phyloP scores from a whole-genome alignment of 1,284 basidiomycete genomes.

The Wallemia ichthyophaga region DNA sequence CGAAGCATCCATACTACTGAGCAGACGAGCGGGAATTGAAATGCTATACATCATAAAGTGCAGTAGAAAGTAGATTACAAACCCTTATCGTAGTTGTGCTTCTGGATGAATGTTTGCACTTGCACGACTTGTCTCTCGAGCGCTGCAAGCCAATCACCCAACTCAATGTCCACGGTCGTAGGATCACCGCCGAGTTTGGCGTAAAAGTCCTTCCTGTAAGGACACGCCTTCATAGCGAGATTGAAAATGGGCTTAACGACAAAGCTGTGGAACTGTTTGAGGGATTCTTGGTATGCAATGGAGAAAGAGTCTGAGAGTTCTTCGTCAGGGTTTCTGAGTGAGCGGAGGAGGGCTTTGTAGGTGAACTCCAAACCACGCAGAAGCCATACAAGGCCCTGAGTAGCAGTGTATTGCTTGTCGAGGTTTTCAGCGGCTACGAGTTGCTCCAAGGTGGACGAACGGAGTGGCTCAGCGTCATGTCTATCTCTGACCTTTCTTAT shows the following conservation, averaged over 20 bases:
- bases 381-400: conserved; percentile 79
- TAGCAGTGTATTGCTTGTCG: conserved; percentile 61
- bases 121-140: conserved; percentile 37
- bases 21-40: neutral
- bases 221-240: conserved; percentile 92
- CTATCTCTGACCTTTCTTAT: conserved; percentile 68
- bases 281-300: conserved; percentile 46
- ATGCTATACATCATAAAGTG: neutral
- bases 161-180: conserved; percentile 35
- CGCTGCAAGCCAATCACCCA: conserved; percentile 47
- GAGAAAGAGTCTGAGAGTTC: conserved; percentile 52
- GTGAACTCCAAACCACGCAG: conserved; percentile 74
- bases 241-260: conserved; percentile 55
- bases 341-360: conserved; percentile 42
- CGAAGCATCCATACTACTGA: neutral
- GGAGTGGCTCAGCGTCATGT: conserved; percentile 31
- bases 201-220: conserved; percentile 69
- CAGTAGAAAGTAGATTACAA: neutral
- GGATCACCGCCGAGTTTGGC: conserved; percentile 46
- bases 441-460: conserved; percentile 49
- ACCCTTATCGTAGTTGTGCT: conserved; percentile 1
- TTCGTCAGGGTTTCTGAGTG: conserved; percentile 32
- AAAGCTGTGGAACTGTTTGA: conserved; percentile 69
- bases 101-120: conserved; percentile 28
- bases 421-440: conserved; percentile 59